Percentiles rank a stretch among this genome's conserved stretches.
Evolutionary conservation across 148 eudicot species (phyloP).

Genomic region (Dysphania ambrosioides): DNA sequence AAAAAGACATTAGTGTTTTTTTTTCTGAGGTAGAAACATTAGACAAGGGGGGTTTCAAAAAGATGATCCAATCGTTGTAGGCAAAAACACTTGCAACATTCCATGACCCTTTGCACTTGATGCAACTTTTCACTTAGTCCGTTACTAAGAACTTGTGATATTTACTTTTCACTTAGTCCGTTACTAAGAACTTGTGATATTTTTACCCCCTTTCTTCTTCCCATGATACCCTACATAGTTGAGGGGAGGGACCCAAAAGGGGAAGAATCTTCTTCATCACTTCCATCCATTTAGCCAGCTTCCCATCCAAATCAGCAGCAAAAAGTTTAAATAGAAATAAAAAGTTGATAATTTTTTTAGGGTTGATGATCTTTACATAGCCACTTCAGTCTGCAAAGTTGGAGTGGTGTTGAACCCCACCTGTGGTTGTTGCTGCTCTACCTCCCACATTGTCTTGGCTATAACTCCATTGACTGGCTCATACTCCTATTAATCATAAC

Average conservation of each 20-base stretch:
- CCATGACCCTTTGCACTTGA: slow-evolving; percentile 6
- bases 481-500: slow-evolving; percentile 44
- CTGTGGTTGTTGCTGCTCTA: slow-evolving; percentile 37
- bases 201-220: neutral
- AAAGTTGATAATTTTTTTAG: neutral
- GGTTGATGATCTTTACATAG: slow-evolving; percentile 26
- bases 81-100: slow-evolving; percentile 12
- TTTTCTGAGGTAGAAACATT: slow-evolving; percentile 13
- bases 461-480: slow-evolving; percentile 64
- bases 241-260: slow-evolving; percentile 12
- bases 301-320: slow-evolving; percentile 12
- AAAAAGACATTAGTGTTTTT: neutral
- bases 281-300: neutral
- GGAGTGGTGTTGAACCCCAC: slow-evolving; percentile 36
- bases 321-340: slow-evolving; percentile 5
- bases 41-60: slow-evolving; percentile 1
- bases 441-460: slow-evolving; percentile 61
- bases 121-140: slow-evolving; percentile 12
- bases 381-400: slow-evolving; percentile 44
- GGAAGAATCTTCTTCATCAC: slow-evolving; percentile 18
- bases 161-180: slow-evolving; percentile 20
- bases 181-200: neutral
- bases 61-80: slow-evolving; percentile 9
- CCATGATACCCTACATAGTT: slow-evolving; percentile 5
- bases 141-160: neutral